Evolutionary conservation across 225 moss, liverwort and hornwort species (phyloP).

Genomic region (Climacium dendroides): DNA sequence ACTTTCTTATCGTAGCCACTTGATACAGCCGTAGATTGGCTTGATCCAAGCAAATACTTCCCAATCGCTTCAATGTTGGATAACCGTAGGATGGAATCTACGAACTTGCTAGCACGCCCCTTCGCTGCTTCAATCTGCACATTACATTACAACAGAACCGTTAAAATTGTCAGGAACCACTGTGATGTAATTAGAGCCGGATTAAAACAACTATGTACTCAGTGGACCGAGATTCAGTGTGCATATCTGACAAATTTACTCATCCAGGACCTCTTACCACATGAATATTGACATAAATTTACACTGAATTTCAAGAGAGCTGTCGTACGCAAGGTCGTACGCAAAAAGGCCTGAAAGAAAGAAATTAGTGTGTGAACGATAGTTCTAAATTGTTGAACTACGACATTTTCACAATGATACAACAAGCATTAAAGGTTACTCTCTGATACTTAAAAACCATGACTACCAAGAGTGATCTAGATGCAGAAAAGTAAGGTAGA

Average conservation of each 20-base stretch:
- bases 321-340: not conserved
- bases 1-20: conserved; percentile 52
- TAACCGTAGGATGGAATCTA: conserved; percentile 60
- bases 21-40: conserved; percentile 39
- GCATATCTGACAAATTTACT: not conserved
- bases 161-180: not conserved
- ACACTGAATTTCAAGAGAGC: not conserved
- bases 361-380: not conserved
- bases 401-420: not conserved
- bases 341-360: not conserved
- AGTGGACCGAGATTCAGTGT: not conserved
- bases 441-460: not conserved
- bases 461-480: not conserved
- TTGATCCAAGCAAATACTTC: conserved; percentile 65
- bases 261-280: not conserved
- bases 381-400: not conserved
- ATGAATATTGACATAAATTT: not conserved
- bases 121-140: conserved; percentile 71
- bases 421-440: not conserved
- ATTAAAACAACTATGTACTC: not conserved
- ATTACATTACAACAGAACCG: not conserved
- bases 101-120: conserved; percentile 65
- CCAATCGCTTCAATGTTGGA: conserved; percentile 76
- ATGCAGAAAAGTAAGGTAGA: not conserved
- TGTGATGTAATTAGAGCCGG: not conserved